Percentiles rank a stretch among this genome's conserved stretches.
phyloP scores from a whole-genome alignment of 208 protist genomes.

The Endotrypanum monterogeii region DNA sequence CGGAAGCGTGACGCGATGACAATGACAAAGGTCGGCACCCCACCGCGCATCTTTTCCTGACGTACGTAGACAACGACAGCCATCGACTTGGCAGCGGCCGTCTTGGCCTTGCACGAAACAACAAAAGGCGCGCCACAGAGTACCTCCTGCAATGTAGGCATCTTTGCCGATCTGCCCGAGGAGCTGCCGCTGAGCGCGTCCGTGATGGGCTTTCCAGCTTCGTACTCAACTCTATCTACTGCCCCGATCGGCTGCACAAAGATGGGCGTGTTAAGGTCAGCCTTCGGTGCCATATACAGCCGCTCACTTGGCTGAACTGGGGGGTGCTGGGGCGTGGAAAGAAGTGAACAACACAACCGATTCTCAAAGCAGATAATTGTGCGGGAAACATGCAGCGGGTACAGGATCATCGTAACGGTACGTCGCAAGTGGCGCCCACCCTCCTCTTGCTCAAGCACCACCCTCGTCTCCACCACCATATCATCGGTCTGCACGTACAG shows the following conservation, averaged over 20 bases:
- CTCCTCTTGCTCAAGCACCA: slow-evolving; percentile 39
- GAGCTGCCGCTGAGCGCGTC: slow-evolving; percentile 15
- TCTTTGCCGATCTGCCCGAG: not conserved
- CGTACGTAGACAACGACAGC: slow-evolving; percentile 43
- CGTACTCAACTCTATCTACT: slow-evolving; percentile 24
- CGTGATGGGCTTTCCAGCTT: slow-evolving; percentile 8
- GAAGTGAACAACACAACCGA: slow-evolving; percentile 47
- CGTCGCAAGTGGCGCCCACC: slow-evolving; percentile 50
- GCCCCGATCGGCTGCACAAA: slow-evolving; percentile 51
- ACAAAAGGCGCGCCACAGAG: slow-evolving; percentile 39
- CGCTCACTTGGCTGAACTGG: slow-evolving; percentile 44
- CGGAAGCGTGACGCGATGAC: slow-evolving; percentile 61
- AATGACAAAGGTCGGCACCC: slow-evolving; percentile 69
- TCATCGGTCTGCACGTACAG: slow-evolving; percentile 58
- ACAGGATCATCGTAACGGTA: slow-evolving; percentile 56
- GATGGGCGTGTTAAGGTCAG: slow-evolving; percentile 45
- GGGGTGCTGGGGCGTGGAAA: slow-evolving; percentile 26
- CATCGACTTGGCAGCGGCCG: slow-evolving; percentile 1
- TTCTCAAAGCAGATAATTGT: slow-evolving; percentile 85
- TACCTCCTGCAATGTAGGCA: slow-evolving; percentile 46
- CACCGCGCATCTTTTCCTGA: slow-evolving; percentile 67
- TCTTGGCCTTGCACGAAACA: slow-evolving; percentile 34
- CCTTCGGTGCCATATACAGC: slow-evolving; percentile 55
- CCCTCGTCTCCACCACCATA: slow-evolving; percentile 59
- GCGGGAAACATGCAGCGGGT: slow-evolving; percentile 61